Conservation (phyloP, 345 rosid species). For the Mercurialis annua region DNA sequence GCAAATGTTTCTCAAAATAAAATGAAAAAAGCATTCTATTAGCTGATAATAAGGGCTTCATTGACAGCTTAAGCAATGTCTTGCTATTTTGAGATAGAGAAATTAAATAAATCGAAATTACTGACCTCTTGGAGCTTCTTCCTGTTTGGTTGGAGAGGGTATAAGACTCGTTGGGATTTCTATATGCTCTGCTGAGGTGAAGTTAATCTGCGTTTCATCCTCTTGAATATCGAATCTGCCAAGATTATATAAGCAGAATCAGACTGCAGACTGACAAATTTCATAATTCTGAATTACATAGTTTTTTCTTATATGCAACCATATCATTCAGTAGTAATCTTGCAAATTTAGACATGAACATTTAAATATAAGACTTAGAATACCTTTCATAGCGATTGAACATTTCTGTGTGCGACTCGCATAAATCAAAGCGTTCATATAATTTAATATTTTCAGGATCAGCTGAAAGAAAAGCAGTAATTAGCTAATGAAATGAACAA, state of each 20-base stretch:
- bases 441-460: conserved; percentile 69
- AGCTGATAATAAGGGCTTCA: not conserved
- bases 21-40: not conserved
- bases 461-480: conserved; percentile 42
- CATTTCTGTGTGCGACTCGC: conserved; percentile 39
- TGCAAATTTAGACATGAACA: not conserved
- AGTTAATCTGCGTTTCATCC: conserved; percentile 55
- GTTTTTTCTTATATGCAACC: not conserved
- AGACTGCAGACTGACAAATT: not conserved
- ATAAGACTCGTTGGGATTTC: conserved; percentile 43
- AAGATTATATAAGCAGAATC: too few species aligned
- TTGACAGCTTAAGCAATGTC: not conserved
- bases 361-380: not conserved
- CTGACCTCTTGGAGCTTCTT: conserved; percentile 53
- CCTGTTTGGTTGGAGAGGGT: conserved; percentile 50
- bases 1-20: not conserved
- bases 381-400: conserved; percentile 70
- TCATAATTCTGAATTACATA: not conserved
- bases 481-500: conserved; percentile 12
- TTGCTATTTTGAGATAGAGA: not conserved
- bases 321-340: not conserved
- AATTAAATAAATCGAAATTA: not conserved
- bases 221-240: conserved; percentile 76
- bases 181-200: conserved; percentile 44
- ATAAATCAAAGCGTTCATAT: conserved; percentile 52